Percentiles rank a stretch among this genome's conserved stretches.
Evolutionary conservation across 202 grass and related monocot genomes (phyloP).

Genomic region (Musa balbisiana): DNA sequence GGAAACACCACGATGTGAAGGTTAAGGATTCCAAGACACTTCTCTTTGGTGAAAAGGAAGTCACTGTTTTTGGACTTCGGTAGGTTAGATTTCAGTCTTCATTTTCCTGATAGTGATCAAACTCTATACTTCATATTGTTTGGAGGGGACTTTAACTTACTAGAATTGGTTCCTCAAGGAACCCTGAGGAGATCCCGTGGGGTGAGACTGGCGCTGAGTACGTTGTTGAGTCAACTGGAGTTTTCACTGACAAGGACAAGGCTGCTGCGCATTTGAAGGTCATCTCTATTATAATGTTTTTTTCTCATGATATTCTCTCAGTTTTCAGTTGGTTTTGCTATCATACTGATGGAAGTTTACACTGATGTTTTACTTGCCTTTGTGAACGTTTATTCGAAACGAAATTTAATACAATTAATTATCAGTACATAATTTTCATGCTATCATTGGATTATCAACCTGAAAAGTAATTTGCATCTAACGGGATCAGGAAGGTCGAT

Average conservation of each 20-base stretch:
- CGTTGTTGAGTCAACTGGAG: conserved; percentile 1
- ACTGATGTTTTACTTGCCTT: too few relatives aligned
- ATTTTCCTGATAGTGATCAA: not conserved
- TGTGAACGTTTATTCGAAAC: too few relatives aligned
- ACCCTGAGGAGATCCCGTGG: not conserved
- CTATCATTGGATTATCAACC: too few relatives aligned
- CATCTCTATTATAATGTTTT: not conserved
- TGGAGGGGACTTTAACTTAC: too few relatives aligned
- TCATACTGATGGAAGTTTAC: not conserved
- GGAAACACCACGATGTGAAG: not conserved
- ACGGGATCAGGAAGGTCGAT: too few relatives aligned
- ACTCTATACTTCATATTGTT: too few relatives aligned
- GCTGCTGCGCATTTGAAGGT: conserved; percentile 1
- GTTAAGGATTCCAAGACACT: not conserved
- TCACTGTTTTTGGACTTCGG: not conserved
- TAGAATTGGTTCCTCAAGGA: not conserved
- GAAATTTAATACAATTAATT: too few relatives aligned
- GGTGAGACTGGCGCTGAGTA: not conserved
- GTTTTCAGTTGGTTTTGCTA: not conserved
- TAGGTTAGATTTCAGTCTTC: not conserved
- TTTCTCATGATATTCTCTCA: not conserved
- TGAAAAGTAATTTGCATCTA: too few relatives aligned
- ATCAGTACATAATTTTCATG: too few relatives aligned
- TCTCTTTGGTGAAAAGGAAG: not conserved
- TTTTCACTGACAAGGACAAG: conserved; percentile 3